Base-by-base conservation (phyloP, 1,139 yeast genomes). In the Taphrina communis region DNA sequence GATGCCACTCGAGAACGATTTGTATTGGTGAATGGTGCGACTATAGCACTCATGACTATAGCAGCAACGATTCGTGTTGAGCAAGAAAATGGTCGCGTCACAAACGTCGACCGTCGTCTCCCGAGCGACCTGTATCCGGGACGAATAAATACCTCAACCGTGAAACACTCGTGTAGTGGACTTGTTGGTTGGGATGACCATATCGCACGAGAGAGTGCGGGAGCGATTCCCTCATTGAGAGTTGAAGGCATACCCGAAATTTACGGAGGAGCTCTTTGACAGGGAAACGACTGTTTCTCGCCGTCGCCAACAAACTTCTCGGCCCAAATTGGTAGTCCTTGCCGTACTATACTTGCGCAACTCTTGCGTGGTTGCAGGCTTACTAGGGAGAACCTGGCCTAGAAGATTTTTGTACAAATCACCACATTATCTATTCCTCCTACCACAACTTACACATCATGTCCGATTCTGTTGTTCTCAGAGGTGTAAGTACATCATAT, bases 1-100 rank as follows among this genome's bases (percentile, higher is more conserved):
- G 71, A 65, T 2, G 70, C 61, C 39, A 71, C 73, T 41, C 66
- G 62, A 6, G 71, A 48, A 19, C 71, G 61, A 58, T 70, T 69
- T 25, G 73, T 69, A 17, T 69, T 67, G 21, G 73, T 70, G 39
- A 70, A 70, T 9, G 72, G 72, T 12, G 62, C 62, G 39, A 58
- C 62, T 8, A 58, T 46, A 44, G 62, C 42, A 44, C 62, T 58
- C 62, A 58, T 58, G 25, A 39, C 21, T 25, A 25, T 25, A 25
- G 51, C 42, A 11, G 42, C 42, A 14, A 39, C n/a, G 35, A 31
- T 6, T 17, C 11, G 56, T 31, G 21, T 25, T 25, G 31, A 25
- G 31, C 31, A 25, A 25, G 31, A 25, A 25, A 25, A 4, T 25
- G 31, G 4, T 2, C 31, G 31, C 31, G 31, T 25, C 4, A 25